Conservation (phyloP, 1,139 yeast species). For the Scheffersomyces lignicola region DNA sequence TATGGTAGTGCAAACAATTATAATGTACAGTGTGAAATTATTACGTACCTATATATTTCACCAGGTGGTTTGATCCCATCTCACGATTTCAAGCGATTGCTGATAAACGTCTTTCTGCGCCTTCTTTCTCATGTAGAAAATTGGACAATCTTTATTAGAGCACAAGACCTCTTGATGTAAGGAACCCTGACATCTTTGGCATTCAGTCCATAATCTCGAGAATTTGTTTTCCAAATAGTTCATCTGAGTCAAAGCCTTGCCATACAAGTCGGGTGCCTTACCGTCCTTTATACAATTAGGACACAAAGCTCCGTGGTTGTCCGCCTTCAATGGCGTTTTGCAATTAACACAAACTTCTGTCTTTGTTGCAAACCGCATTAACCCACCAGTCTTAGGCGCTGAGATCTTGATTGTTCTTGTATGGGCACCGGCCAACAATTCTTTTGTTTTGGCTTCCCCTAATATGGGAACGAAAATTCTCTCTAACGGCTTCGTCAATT, state of each 20-base stretch:
- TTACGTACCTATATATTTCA: no score
- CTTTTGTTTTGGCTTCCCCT: constrained; percentile 82
- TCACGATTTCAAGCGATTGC: constrained; percentile 67
- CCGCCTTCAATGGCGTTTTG: constrained; percentile 69
- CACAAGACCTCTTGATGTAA: constrained; percentile 94
- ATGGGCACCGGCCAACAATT: constrained; percentile 76
- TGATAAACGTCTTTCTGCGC: constrained; percentile 83
- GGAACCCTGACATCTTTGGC: constrained; percentile 97
- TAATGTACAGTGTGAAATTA: no score
- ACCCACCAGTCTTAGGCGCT: constrained; percentile 69
- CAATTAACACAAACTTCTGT: constrained; percentile 89
- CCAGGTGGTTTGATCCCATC: constrained; percentile 70
- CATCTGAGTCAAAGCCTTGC: constrained; percentile 75
- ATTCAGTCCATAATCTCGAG: constrained; percentile 94
- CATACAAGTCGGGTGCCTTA: constrained; percentile 76
- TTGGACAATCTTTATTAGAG: constrained; percentile 95
- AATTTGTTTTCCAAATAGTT: constrained; percentile 80
- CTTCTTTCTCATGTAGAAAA: constrained; percentile 94
- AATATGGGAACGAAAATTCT: constrained; percentile 95
- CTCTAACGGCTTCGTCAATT: constrained; percentile 85
- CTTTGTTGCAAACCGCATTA: constrained; percentile 89
- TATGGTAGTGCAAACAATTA: no score
- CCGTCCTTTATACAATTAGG: constrained; percentile 73
- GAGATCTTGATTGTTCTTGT: constrained; percentile 75
- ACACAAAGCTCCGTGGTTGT: constrained; percentile 78